phyloP scores from a whole-genome alignment of 2,329 filamentous ascomycete genomes.

The Epicoccum sorghinum region DNA sequence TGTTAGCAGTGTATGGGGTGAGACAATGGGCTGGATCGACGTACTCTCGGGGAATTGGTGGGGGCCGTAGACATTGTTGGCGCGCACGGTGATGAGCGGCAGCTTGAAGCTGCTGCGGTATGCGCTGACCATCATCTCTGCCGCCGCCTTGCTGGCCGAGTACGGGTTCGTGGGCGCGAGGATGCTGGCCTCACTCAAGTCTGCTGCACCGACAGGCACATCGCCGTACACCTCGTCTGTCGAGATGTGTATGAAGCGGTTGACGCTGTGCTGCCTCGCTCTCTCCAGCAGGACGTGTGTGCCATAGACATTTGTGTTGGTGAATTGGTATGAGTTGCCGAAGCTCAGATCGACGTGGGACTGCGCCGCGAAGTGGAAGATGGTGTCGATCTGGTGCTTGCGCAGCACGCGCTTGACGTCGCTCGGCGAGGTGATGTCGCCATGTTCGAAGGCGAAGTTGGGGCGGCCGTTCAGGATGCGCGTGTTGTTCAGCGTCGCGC shows the following conservation, averaged over 20 bases:
- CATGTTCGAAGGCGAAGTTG: slow-evolving; percentile 81
- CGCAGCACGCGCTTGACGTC: slow-evolving; percentile 75
- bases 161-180: slow-evolving; percentile 83
- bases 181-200: slow-evolving; percentile 74
- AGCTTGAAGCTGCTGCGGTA: slow-evolving; percentile 84
- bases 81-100: slow-evolving; percentile 77
- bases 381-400: slow-evolving; percentile 74
- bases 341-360: slow-evolving; percentile 85
- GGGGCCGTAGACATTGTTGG: slow-evolving; percentile 86
- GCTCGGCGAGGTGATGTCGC: slow-evolving; percentile 74
- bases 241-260: slow-evolving; percentile 79
- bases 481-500: slow-evolving; percentile 80
- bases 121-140: slow-evolving; percentile 86
- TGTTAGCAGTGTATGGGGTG: slow-evolving; percentile 14
- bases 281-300: slow-evolving; percentile 84
- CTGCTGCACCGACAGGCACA: slow-evolving; percentile 72
- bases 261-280: slow-evolving; percentile 72
- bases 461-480: slow-evolving; percentile 67
- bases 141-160: slow-evolving; percentile 79
- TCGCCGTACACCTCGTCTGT: slow-evolving; percentile 89
- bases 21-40: slow-evolving; percentile 35
- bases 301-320: slow-evolving; percentile 80
- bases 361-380: slow-evolving; percentile 86
- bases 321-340: slow-evolving; percentile 81
- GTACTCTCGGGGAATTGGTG: slow-evolving; percentile 84